Evolutionary conservation across 2,329 filamentous ascomycete genomes (phyloP).

Genomic region (Didymosphaeria variabile): DNA sequence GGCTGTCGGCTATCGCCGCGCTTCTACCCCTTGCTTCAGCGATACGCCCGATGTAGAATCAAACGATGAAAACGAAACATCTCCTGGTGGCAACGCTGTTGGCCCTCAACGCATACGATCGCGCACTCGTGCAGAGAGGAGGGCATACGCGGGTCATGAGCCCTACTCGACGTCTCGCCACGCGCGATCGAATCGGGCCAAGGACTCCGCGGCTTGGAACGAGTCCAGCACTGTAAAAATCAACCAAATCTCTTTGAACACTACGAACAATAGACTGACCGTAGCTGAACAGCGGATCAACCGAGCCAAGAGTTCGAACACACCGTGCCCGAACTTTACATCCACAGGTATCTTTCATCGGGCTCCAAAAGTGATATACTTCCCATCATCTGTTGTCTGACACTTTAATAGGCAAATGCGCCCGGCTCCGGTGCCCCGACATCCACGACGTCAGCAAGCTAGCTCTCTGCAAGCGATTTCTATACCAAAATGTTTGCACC

Average conservation of each 20-base stretch:
- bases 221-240: background rate
- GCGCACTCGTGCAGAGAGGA: background rate
- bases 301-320: constrained; percentile 20
- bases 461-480: constrained; percentile 87
- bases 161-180: constrained; percentile 4
- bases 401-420: constrained; percentile 73
- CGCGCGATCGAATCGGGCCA: background rate
- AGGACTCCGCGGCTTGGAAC: constrained; percentile 10
- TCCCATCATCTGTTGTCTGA: constrained; percentile 27
- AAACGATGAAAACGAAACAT: background rate
- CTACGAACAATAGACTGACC: constrained; percentile 7
- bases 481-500: constrained; percentile 80
- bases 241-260: constrained; percentile 12
- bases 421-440: constrained; percentile 81
- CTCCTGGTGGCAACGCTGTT: background rate
- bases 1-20: background rate
- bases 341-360: constrained; percentile 41
- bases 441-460: constrained; percentile 87
- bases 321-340: constrained; percentile 39
- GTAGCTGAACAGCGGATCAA: constrained; percentile 15
- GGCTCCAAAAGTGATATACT: constrained; percentile 18
- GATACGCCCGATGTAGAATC: constrained; percentile 2
- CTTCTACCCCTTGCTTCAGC: background rate
- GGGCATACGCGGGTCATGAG: background rate
- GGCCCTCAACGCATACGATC: constrained; percentile 2